Evolutionary conservation across 805 yeast genomes (phyloP).

Genomic region (Zygosaccharomyces siamensis): DNA sequence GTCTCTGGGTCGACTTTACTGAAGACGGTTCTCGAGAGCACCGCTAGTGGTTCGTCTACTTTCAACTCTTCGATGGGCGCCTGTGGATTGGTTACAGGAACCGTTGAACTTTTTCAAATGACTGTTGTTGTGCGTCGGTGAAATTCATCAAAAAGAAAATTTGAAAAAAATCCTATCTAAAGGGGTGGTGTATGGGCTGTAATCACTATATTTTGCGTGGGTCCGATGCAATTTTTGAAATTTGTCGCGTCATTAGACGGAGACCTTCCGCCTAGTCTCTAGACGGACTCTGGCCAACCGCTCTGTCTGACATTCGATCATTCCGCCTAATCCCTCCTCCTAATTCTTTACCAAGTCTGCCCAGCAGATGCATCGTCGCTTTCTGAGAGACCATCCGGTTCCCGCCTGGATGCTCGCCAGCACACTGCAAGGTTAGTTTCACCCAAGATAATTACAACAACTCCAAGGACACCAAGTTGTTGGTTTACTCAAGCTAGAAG

Average conservation of each 20-base stretch:
- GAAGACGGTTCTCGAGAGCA: neutral
- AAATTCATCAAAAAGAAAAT: neutral
- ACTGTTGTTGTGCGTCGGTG: conserved; percentile 7
- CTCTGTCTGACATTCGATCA: neutral
- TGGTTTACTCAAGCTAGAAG: neutral
- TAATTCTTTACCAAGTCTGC: neutral
- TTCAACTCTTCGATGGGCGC: neutral
- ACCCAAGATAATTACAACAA: neutral
- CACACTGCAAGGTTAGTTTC: neutral
- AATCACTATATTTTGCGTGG: neutral
- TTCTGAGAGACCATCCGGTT: neutral
- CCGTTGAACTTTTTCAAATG: conserved; percentile 9
- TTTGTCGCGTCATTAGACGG: neutral
- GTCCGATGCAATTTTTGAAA: neutral
- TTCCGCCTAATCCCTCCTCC: neutral
- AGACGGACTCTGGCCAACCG: neutral
- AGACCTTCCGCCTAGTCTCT: neutral
- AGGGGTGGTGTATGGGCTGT: conserved; percentile 1
- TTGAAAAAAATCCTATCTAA: neutral
- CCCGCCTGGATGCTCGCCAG: neutral
- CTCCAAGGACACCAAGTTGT: neutral
- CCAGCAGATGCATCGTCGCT: neutral
- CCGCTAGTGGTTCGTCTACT: neutral
- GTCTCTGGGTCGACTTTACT: neutral
- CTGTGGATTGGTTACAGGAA: neutral